Base-by-base conservation (phyloP, 2,329 filamentous ascomycete species). In the Lasiodiplodia theobromae region DNA sequence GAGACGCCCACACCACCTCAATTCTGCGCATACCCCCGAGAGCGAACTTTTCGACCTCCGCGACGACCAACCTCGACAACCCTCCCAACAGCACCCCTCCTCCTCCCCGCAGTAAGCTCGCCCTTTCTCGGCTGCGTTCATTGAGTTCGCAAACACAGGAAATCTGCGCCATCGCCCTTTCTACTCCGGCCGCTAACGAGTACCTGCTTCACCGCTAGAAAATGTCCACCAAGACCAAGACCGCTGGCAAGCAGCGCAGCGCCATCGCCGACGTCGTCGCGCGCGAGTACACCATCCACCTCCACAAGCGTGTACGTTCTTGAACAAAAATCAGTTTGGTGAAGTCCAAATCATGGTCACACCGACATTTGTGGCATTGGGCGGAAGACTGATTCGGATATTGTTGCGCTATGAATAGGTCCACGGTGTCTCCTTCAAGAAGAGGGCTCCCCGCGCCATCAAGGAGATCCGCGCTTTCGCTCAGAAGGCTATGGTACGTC, bases 231-330 rank as follows among this genome's bases (percentile, higher is more conserved):
- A 75, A 78, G 73, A 71, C 75, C 56, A 78, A 82, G 75, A 74
- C 76, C 74, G 51, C 66, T n/a, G 86, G 84, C 83, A 91, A 91
- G 87, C 83, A 85, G 80, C 93, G 94, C 83, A 97, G 93, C 85
- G 96, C 96, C 87, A 97, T 99, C 85, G 91, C 93, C 86, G 95
- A 99, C 86, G 96, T 99, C 83, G 95, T 99, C 85, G 91, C 96
- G 81, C 93, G 96, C 89, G 96, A 99, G 89, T 99, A 99, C 91
- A 99, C 96, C 86, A 98, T 99, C 88, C 95, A 99, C 90, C 88
- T 99, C 80, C 96, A 99, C 93, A 98, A 97, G 92, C 92, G 95
- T 86, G 93, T 96, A 94, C 84, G 92, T 92, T 83, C 78, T 23
- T 56, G 53, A 56, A 75, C 23, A 56, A 47, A 37, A 72, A 85